phyloP scores from a whole-genome alignment of 768 basidiomycete species.

The Amanita phalloides region DNA sequence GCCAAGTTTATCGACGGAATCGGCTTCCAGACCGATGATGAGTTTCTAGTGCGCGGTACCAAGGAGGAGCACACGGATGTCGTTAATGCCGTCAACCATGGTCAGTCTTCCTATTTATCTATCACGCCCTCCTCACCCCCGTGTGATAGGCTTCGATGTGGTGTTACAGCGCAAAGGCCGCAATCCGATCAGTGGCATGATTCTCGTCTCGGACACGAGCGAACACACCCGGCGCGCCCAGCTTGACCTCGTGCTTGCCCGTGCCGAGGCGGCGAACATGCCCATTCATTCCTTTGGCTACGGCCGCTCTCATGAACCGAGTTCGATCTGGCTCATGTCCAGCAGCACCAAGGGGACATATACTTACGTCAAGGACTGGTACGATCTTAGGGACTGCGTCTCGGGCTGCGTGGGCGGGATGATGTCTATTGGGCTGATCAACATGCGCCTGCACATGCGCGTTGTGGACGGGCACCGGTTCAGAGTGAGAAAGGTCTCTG shows the following conservation, averaged over 20 bases:
- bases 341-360: conserved; percentile 97
- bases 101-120: conserved; percentile 23
- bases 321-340: conserved; percentile 97
- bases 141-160: conserved; percentile 69
- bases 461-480: conserved; percentile 87
- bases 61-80: conserved; percentile 96
- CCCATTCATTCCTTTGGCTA: conserved; percentile 98
- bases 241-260: conserved; percentile 96
- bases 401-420: conserved; percentile 94
- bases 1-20: conserved; percentile 73
- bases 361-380: conserved; percentile 97
- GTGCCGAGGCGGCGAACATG: conserved; percentile 92
- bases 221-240: conserved; percentile 91
- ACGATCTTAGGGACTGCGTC: conserved; percentile 85
- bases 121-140: not conserved
- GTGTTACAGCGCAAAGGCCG: conserved; percentile 90
- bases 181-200: conserved; percentile 84
- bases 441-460: conserved; percentile 93
- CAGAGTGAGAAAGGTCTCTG: conserved; percentile 90
- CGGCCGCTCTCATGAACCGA: conserved; percentile 93
- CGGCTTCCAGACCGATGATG: conserved; percentile 32
- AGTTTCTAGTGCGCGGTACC: conserved; percentile 58
- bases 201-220: conserved; percentile 86
- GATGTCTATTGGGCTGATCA: conserved; percentile 88
- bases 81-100: conserved; percentile 96